Evolutionary conservation across 805 yeast species (phyloP), one percentile per base, ranked within the genome.

Genomic region (Diddensiella santjacobensis): DNA sequence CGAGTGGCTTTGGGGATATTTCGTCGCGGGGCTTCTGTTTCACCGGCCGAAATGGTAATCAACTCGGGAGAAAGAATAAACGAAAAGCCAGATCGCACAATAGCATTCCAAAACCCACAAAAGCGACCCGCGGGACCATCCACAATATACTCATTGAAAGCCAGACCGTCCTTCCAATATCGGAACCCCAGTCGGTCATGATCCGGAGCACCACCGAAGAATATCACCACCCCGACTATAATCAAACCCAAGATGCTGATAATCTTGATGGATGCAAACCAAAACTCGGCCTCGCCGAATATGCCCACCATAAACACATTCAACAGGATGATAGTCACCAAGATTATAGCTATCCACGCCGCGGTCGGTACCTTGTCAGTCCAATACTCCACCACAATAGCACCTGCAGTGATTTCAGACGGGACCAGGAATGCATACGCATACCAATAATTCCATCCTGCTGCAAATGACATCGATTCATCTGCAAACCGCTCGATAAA

Each of bases 1-100:
- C 74, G 79, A 3, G 90, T 84, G 1, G 93, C 91, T 24, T 81
- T 75, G 4, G 95, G 95, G 22, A 87, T 73, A 0, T 90, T 82
- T 52, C 75, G 78, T 54, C 93, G 71, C 4, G 96, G 95, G 49
- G 84, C 81, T 50, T 81, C 74, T 15, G 91, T 84, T 64, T 87
- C 96, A 65, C 90, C 86, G 2, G 91, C 88, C 1, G 93, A 90
- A 49, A 87, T 80, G 51, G 87, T 79, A n/a, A 87, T 88, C 65
- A 85, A 81, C 56, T 87, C 96, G 47, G 81, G 71, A 1, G 88
- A 83, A 0, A 95, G 91, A 50, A 84, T 80, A 58, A 83, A 87
- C 0, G 93, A 85, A 66, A 84, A 87, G 0, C 88, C 74, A 0
- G 88, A 81, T 24, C 84, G 78, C 44, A 82, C 67, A 4, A 81